phyloP scores from a whole-genome alignment of 768 basidiomycete genomes.

The Serpula lacrymans region DNA sequence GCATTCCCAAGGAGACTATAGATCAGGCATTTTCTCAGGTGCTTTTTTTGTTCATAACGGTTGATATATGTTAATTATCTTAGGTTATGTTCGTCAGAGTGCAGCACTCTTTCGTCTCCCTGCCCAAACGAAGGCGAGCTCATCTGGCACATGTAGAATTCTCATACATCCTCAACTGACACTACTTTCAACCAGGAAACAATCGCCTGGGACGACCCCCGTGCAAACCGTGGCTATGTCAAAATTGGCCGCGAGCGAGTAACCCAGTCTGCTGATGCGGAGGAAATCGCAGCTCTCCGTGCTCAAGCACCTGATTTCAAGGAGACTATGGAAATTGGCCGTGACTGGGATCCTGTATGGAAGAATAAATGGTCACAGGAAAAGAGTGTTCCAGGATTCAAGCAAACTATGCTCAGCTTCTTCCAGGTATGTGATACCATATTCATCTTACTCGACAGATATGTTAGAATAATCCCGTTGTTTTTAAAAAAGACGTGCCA shows the following conservation, averaged over 20 bases:
- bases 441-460: neutral
- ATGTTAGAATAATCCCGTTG: neutral
- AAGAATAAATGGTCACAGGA: conserved; percentile 80
- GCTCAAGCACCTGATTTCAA: conserved; percentile 76
- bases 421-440: conserved; percentile 46
- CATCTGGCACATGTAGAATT: conserved; percentile 1
- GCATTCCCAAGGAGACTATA: conserved; percentile 57
- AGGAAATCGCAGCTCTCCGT: conserved; percentile 74
- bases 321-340: conserved; percentile 87
- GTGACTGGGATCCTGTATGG: conserved; percentile 76
- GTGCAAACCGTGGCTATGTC: conserved; percentile 84
- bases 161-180: neutral
- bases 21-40: conserved; percentile 66
- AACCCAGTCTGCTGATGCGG: conserved; percentile 64
- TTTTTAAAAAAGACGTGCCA: conserved; percentile 57
- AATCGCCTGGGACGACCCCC: conserved; percentile 82
- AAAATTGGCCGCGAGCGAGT: conserved; percentile 78
- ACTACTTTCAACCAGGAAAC: conserved; percentile 37
- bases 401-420: conserved; percentile 70
- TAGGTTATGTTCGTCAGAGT: conserved; percentile 47
- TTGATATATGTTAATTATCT: neutral
- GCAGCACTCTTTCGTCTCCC: conserved; percentile 72
- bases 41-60: conserved; percentile 9
- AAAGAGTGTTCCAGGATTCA: conserved; percentile 60
- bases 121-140: conserved; percentile 51